Conservation (phyloP, 495 filamentous ascomycete genomes). For the Beverwykella pulmonaria region DNA sequence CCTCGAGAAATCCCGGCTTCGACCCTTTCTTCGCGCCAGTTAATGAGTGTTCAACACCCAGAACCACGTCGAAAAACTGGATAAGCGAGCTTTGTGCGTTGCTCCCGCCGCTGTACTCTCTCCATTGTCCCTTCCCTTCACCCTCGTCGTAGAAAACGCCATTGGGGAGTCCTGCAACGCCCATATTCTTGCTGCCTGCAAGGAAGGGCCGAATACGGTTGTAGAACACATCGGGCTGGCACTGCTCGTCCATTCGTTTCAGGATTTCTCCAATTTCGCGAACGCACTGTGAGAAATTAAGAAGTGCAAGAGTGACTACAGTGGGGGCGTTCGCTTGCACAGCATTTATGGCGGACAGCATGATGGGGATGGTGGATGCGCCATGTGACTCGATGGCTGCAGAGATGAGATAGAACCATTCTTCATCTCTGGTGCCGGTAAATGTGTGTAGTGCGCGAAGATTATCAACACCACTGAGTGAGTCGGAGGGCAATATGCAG, state of each 20-base stretch:
- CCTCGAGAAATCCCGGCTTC: not conserved
- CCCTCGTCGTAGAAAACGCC: constrained; percentile 43
- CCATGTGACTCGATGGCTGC: constrained; percentile 40
- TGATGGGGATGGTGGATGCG: constrained; percentile 29
- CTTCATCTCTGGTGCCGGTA: constrained; percentile 40
- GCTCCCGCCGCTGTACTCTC: constrained; percentile 40
- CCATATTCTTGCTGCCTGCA: constrained; percentile 41
- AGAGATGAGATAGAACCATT: constrained; percentile 44
- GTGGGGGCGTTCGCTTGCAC: not conserved
- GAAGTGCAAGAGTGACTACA: not conserved
- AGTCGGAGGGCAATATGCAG: not conserved
- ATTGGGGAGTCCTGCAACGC: constrained; percentile 36
- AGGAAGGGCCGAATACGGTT: constrained; percentile 40
- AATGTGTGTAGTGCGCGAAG: constrained; percentile 34
- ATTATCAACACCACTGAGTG: constrained; percentile 27
- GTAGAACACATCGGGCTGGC: constrained; percentile 39
- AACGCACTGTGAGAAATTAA: constrained; percentile 25
- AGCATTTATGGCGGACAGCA: constrained; percentile 36
- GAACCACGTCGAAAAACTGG: constrained; percentile 43
- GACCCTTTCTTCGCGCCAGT: constrained; percentile 8
- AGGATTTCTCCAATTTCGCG: constrained; percentile 28
- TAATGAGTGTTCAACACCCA: constrained; percentile 37
- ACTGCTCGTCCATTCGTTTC: constrained; percentile 40
- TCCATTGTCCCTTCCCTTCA: constrained; percentile 27
- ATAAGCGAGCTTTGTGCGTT: constrained; percentile 44